A percentile compares a stretch with the other conserved stretches of the same genome.
Evolutionary conservation across 2,329 filamentous ascomycete genomes (phyloP).

Genomic region (Claviceps citrina): DNA sequence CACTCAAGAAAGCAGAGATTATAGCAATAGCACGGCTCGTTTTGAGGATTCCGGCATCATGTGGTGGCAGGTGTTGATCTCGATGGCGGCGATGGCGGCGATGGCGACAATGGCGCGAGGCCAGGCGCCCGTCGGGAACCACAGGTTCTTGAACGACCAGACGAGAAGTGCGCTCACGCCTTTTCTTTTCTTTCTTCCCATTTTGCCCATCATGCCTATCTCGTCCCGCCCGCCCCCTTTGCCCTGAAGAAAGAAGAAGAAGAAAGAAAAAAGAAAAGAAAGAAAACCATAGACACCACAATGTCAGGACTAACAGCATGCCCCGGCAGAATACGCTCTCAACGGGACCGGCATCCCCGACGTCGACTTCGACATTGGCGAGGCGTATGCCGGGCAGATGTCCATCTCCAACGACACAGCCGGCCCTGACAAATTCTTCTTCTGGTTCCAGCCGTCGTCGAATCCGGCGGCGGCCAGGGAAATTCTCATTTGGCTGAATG

Average conservation of each 20-base stretch:
- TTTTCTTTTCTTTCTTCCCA: neutral
- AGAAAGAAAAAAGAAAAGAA: too few relatives aligned
- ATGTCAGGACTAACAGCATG: too few relatives aligned
- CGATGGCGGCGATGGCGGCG: neutral
- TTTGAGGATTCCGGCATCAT: too few relatives aligned
- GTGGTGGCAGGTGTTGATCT: neutral
- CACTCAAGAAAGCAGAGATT: too few relatives aligned
- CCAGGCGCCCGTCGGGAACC: too few relatives aligned
- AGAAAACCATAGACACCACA: too few relatives aligned
- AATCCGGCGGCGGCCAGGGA: constrained; percentile 34
- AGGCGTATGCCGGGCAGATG: constrained; percentile 41
- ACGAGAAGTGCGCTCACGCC: neutral
- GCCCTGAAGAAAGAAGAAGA: too few relatives aligned
- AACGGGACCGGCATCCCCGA: constrained; percentile 47
- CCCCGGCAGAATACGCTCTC: constrained; percentile 34
- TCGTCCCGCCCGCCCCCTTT: too few relatives aligned
- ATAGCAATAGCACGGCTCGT: too few relatives aligned
- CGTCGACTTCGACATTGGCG: constrained; percentile 46
- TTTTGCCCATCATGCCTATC: neutral
- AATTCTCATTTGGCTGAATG: constrained; percentile 47
- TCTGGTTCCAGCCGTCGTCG: constrained; percentile 38
- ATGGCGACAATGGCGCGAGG: too few relatives aligned
- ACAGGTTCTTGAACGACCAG: neutral
- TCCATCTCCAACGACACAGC: constrained; percentile 32
- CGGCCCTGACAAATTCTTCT: constrained; percentile 26